These are phyloP conservation scores for Calocera cornea DNA, from an alignment of 768 basidiomycete genomes.

Conservation along the genomic window DNA sequence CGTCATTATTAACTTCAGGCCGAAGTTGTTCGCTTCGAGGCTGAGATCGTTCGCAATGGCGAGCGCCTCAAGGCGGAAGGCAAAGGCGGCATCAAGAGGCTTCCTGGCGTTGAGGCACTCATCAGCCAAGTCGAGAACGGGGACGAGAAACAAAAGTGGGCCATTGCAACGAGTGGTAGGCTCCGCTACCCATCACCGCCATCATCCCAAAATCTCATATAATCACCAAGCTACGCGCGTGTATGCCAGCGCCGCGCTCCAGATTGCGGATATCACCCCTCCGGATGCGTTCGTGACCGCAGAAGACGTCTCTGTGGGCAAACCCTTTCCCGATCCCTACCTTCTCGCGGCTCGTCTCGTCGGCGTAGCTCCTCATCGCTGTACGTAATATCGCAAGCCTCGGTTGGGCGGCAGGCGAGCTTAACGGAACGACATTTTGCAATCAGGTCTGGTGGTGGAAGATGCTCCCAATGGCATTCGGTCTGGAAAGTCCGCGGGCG, in stretches of 20 bases:
- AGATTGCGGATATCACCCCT: constrained; percentile 44
- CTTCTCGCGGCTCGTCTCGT: constrained; percentile 56
- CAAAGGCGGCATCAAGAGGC: constrained; percentile 42
- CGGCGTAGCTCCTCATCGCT: constrained; percentile 41
- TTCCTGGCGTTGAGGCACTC: constrained; percentile 52
- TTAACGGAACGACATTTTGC: neutral
- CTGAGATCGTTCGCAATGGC: constrained; percentile 39
- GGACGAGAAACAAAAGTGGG: neutral
- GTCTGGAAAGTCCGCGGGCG: constrained; percentile 69
- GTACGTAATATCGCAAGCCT: constrained; percentile 22
- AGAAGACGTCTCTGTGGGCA: constrained; percentile 59
- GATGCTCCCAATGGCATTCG: constrained; percentile 76
- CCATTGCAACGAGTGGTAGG: neutral
- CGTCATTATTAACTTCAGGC: constrained; percentile 26
- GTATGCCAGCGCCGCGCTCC: constrained; percentile 57
- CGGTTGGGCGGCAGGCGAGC: neutral
- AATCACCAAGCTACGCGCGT: constrained; percentile 50
- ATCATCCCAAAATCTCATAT: neutral
- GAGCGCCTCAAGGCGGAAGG: neutral
- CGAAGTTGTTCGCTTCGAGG: constrained; percentile 67
- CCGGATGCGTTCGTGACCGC: constrained; percentile 54
- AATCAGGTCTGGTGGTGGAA: constrained; percentile 53
- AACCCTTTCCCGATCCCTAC: constrained; percentile 85
- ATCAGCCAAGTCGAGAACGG: constrained; percentile 35
- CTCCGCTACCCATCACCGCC: neutral